These are phyloP conservation scores for Agrostemma githago DNA, from an alignment of 148 eudicot species.

Conservation along the genomic window DNA sequence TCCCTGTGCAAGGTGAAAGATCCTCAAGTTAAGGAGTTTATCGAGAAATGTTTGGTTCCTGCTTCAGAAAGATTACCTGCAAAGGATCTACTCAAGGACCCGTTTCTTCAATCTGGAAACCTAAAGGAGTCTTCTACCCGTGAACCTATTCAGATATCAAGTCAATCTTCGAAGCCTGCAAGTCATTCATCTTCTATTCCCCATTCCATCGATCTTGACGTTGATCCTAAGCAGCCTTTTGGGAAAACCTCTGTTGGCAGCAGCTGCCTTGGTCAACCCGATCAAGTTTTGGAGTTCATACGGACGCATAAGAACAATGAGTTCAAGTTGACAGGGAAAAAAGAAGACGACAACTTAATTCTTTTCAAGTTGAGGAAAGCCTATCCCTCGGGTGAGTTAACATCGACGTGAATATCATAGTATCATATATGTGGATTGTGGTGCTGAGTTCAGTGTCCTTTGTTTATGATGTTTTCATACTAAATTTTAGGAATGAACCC, in stretches of 20 bases:
- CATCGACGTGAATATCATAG: neutral
- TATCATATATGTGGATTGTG: neutral
- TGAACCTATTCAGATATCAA: constrained; percentile 32
- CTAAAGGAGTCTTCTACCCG: constrained; percentile 27
- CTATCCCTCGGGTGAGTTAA: constrained; percentile 38
- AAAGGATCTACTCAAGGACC: constrained; percentile 58
- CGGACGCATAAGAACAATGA: constrained; percentile 49
- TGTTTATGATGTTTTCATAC: neutral
- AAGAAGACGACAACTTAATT: constrained; percentile 50
- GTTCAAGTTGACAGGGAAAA: constrained; percentile 61
- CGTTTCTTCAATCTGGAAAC: constrained; percentile 43
- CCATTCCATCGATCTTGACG: constrained; percentile 64
- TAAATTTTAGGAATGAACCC: neutral
- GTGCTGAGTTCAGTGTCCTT: neutral
- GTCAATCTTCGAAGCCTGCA: constrained; percentile 27
- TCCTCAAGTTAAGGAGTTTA: constrained; percentile 58
- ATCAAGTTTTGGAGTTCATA: constrained; percentile 45
- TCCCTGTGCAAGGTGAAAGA: constrained; percentile 60
- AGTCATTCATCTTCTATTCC: constrained; percentile 31
- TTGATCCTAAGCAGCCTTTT: constrained; percentile 32
- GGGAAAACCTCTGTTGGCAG: constrained; percentile 26
- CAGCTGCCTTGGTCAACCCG: constrained; percentile 27
- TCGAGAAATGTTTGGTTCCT: constrained; percentile 69
- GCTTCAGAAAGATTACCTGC: constrained; percentile 62
- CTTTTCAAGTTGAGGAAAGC: constrained; percentile 62